Evolutionary conservation across 129 eudicot genomes (phyloP), one percentile per base, ranked within the genome.

Genomic region (Pulicaria dysenterica): DNA sequence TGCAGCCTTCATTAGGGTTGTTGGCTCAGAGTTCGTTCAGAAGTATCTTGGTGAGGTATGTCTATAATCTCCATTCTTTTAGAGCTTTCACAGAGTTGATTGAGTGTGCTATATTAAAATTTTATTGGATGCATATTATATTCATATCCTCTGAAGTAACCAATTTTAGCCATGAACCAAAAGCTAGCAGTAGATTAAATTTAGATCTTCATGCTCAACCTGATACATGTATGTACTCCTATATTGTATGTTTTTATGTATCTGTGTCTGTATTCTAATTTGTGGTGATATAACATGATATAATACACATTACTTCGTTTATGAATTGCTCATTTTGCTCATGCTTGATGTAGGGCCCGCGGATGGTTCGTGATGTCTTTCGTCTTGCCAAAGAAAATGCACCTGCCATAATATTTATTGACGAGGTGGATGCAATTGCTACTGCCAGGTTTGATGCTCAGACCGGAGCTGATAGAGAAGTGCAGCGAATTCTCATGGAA

Each of bases 361-460:
- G 96, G 69, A 93, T 94, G 98, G 96, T 90, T 7, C 96, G 96
- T 80, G 98, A 94, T 80, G 91, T 90, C 5, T 94, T 93, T 53
- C 95, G 92, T 4, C 90, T 92, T 42, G 96, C 96, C 44, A 89
- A 89, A 82, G 96, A 93, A 78, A 89, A 93, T 48, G 96, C 98
- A 3, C 95, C 95, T 51, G 96, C 96, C 49, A 93, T 93, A 41
- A 89, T 93, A 73, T 93, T 89, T 69, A 85, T 93, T 39, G 98
- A 93, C 70, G 96, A 89, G 81, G 95, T 93, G 1, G 96, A 92
- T 82, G 95, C 96, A 41, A 92, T 89, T 41, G 96, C 92, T 34
- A 87, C 96, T 48, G 98, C 98, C 51, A 72, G 96, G 63, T 87
- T 89, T 85, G 98, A 93, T 82, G 96, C 96, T 54, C 95, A 85